Evolutionary conservation across 371 early-diverging fungal genomes (phyloP), one percentile per base, ranked within the genome.

Genomic region (Zopfochytrium polystomum): DNA sequence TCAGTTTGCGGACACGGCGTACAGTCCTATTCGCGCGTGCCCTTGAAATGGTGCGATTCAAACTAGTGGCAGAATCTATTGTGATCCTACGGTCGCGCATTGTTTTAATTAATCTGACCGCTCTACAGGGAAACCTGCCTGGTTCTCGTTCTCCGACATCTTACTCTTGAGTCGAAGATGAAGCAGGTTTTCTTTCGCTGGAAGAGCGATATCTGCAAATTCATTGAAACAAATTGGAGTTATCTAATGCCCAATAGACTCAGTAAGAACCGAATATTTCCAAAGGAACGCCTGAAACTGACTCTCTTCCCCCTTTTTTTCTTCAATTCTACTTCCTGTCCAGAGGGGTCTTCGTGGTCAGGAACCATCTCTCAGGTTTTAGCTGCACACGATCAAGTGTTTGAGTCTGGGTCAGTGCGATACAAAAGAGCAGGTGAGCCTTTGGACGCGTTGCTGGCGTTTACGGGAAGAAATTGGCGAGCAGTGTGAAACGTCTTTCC

Each of bases 161-260:
- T n/a, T n/a, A n/a, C n/a, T n/a, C n/a, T n/a, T n/a, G n/a, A n/a
- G n/a, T n/a, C n/a, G n/a, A n/a, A n/a, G n/a, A n/a, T n/a, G n/a
- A n/a, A n/a, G n/a, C n/a, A n/a, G n/a, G n/a, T n/a, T n/a, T 90
- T 82, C 65, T 87, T 90, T 71, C 79, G 86, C 13, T 90, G 88
- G 87, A 87, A 84, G 60, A 89, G 89, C 44, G 88, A 88, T 57
- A 85, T 92, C 2, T 90, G 92, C 74, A 78, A 78, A 5, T 88
- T 87, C 38, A 86, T 90, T 55, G 85, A 85, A 59, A 80, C 81
- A 3, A 75, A 90, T 55, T 92, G 92, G 92, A 81, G 85, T 9
- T 80, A 85, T 45, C 70, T 90, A 27, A 68, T 80, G 25, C 87
- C 87, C 0, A 87, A 78, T 18, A 87, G 83, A 60, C 76, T 77